Evolutionary conservation across 768 basidiomycete genomes (phyloP).

Genomic region (Calocybe gangraenosa): DNA sequence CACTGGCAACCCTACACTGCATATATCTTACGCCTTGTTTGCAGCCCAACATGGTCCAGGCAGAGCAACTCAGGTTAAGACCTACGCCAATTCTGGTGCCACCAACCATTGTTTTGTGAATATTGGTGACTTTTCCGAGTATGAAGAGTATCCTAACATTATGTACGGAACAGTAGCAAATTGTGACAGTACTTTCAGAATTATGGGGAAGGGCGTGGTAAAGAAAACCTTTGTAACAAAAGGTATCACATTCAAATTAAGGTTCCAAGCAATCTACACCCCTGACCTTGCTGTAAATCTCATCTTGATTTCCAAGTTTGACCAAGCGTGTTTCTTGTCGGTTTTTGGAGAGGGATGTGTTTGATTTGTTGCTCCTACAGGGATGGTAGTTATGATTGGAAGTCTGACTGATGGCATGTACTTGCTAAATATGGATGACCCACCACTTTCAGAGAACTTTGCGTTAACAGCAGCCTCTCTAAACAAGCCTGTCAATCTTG

Average conservation of each 20-base stretch:
- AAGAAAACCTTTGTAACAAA: neutral
- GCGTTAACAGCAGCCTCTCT: slow-evolving; percentile 5
- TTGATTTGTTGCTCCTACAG: too few species aligned
- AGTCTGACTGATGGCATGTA: neutral
- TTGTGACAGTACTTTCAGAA: neutral
- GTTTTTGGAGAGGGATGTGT: slow-evolving; percentile 16
- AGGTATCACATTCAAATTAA: neutral
- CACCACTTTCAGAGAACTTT: neutral
- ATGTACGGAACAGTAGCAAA: neutral
- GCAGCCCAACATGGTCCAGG: neutral
- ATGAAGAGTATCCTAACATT: neutral
- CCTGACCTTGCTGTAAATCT: too few species aligned
- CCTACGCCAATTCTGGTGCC: slow-evolving; percentile 1
- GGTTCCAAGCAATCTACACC: too few species aligned
- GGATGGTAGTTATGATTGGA: neutral
- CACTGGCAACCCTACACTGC: slow-evolving; percentile 5
- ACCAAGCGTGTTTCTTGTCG: slow-evolving; percentile 9
- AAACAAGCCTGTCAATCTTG: slow-evolving; percentile 17
- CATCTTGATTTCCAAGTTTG: too few species aligned
- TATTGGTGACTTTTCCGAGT: neutral
- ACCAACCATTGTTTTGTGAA: slow-evolving; percentile 5
- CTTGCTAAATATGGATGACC: neutral
- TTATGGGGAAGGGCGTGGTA: neutral
- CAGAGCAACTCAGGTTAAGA: neutral
- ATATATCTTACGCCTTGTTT: slow-evolving; percentile 1